Base-by-base conservation (phyloP, 306 rosid species). In the Rosa lucieae region DNA sequence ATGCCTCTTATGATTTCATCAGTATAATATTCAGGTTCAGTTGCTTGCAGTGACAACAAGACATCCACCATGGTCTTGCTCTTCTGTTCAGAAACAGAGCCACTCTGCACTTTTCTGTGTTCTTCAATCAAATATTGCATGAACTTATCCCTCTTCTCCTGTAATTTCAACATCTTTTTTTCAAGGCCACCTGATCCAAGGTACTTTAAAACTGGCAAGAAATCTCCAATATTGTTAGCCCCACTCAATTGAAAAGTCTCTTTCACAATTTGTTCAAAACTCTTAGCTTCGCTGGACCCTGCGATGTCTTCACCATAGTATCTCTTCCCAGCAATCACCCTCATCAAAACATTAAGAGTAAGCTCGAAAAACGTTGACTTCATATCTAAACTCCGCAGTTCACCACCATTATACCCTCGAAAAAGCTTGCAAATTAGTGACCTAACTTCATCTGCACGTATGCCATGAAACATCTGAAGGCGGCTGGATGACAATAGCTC, bases 241-340 rank as follows among this genome's bases (percentile, higher is more conserved):
- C 48, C 48, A 0, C 42, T 71, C 58, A 71, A 17, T 39, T 17
- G n/a, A 39, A 70, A 62, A 2, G 63, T 63, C 37, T 78, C 79
- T 39, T 4, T 69, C 81, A 78, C 74, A 6, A 84, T 58, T 2
- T 52, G 77, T 21, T 80, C 23, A 35, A 86, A 80, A 49, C 39
- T 32, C 23, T 29, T 59, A 2, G 87, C 87, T 37, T 80, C 82
- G 20, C 71, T 76, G 7, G 51, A 74, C 0, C 49, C 74, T 14
- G 14, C 62, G 15, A 69, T 18, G 8, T 79, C 72, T 3, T 83
- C 84, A 1, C 88, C 84, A 26, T 78, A 84, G 48, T 84, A 84
- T 63, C 85, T 37, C 56, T 82, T 86, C 51, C 89, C 89, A 1
- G 82, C 84, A 39, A 86, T 55, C 80, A 82, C 55, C 69, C 89